Evolutionary conservation across 1,284 basidiomycete species (phyloP), one percentile per base, ranked within the genome.

Genomic region (Ustilago nuda): DNA sequence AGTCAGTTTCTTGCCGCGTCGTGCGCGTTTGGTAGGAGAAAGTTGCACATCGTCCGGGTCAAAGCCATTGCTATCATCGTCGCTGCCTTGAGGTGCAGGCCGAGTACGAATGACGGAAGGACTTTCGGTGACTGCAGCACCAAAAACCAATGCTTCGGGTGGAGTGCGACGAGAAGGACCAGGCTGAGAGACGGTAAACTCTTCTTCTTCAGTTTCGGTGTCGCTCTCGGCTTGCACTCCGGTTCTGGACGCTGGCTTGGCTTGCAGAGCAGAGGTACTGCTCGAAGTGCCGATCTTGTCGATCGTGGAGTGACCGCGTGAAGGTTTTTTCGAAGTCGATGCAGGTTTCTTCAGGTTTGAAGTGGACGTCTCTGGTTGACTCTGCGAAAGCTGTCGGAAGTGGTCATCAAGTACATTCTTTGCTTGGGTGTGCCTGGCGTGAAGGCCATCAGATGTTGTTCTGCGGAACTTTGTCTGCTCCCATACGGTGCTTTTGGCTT

Each of bases 391-490:
- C 35, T 72, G 62, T 6, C 55, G 46, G 46, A 66, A 68, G 45
- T 72, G 74, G 15, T 67, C 66, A 19, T 71, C 71, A 23, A 77
- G 57, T n/a, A 77, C 23, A 41, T 48, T 54, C 56, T 74, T 77
- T 8, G 74, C 74, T 2, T 72, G 70, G 2, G 52, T 64, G n/a
- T 72, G 66, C 12, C 70, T 51, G 2, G 71, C 67, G 41, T 73
- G 71, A 8, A 57, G 52, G 15, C 67, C 67, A 23, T 70, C 59
- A 0, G 75, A 71, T 0, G 56, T 60, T 13, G 67, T 65, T 27
- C 67, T 57, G 54, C 67, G 66, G n/a, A 69, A 64, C 13, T 65
- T 68, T 32, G 56, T 27, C 8, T 56, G 37, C 33, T 73, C 71
- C 54, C 61, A 77, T 5, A 82, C 70, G n/a, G 61, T 76, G 54